Evolutionary conservation across 2,329 filamentous ascomycete genomes (phyloP), one percentile per base, ranked within the genome.

Genomic region (Colletotrichum lindemuthianum): DNA sequence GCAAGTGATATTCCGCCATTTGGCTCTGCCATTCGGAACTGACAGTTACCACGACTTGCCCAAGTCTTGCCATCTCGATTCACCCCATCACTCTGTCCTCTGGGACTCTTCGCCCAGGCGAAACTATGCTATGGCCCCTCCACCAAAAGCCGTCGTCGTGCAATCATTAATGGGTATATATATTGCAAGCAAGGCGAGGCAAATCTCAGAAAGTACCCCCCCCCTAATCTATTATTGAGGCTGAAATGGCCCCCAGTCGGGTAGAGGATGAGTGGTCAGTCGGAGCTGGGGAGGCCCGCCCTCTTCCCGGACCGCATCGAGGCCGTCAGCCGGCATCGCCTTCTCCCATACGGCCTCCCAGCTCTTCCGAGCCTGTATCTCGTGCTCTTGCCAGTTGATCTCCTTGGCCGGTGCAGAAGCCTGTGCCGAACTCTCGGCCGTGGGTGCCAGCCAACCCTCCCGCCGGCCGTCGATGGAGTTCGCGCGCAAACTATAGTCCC

Each of bases 391-490:
- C 50, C 60, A 64, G 8, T n/a, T 45, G 0, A 49, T 15, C 9
- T 32, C 45, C 8, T n/a, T 16, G 6, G 43, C 40, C 7, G 34
- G 32, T 10, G 47, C 40, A 8, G 9, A 9, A 4, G 34, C 50
- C n/a, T 16, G 24, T 1, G 9, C 8, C 3, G 44, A 65, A 9
- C 45, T 40, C 16, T 63, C 63, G 2, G 24, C 45, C 2, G 37
- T 36, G 2, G 33, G 16, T 1, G 55, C 59, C 10, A 66, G 37
- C 66, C 63, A 67, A 3, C 63, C 63, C 34, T 66, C 63, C 2
- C 63, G 41, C 15, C 59, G 59, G 3, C 63, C 63, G 8, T 67
- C 63, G 2, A 63, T 43, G 6, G 63, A 63, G 34, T 66, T 67
- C 4, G 53, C 50, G 16, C 59, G 40, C 8, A 51, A 44, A 2